Evolutionary conservation across 371 early-diverging fungal species (phyloP), one percentile per base, ranked within the genome.

Genomic region (Mucor irregularis): DNA sequence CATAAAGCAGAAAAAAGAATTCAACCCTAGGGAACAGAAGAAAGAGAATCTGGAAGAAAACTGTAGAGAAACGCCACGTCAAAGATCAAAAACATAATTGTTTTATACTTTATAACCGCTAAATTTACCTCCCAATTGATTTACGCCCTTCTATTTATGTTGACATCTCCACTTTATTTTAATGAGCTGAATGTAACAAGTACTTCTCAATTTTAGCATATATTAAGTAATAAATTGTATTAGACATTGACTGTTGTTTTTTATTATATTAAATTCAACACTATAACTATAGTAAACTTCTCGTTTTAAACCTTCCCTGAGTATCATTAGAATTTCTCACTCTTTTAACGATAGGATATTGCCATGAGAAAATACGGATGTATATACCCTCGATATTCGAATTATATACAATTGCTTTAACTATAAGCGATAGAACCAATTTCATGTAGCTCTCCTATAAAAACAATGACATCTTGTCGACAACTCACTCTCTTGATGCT

Each of bases 161-260:
- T 46, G 16, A 30, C 5, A 46, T 46, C 11, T 46, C 31, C 29
- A 30, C 30, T 46, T 30, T 44, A 44, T 48, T 48, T 48, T 31
- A 48, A 48, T 48, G 22, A 48, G 22, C 22, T 48, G 34, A 48
- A 48, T 30, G 34, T 33, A 48, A 31, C 28, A 48, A 48, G 33
- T 21, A 48, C 48, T 48, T 48, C 48, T 48, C 48, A 48, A 48
- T 48, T 48, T 33, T 48, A 48, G 48, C 31, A 33, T 48, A 33
- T 33, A 48, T 48, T 31, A 48, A 48, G 48, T 31, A 48, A 33
- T 17, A 13, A 48, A 48, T 33, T 48, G 19, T 48, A 34, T 11
- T 44, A 44, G 14, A 26, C 45, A 28, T 44, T 44, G 28, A 16
- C n/a, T 44, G 1, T 44, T 44, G 45, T 25, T 44, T 44, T 26